Conservation (phyloP, 1,139 yeast species). For the Nakaseomyces delphensis region DNA sequence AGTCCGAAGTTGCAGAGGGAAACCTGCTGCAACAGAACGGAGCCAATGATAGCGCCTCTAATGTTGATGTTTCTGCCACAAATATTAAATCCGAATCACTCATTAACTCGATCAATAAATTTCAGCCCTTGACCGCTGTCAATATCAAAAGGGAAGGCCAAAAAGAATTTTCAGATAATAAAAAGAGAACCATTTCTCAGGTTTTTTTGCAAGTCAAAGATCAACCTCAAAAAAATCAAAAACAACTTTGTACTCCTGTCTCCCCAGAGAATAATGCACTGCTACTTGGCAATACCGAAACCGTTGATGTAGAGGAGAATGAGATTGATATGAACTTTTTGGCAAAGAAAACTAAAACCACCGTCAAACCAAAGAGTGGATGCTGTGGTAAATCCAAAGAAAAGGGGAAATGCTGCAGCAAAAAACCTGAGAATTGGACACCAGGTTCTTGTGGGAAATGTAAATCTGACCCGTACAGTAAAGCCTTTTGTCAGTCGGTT, state of each 20-base stretch:
- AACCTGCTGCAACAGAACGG: not conserved
- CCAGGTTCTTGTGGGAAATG: constrained; percentile 87
- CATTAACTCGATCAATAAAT: constrained; percentile 35
- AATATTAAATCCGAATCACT: constrained; percentile 11
- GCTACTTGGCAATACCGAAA: constrained; percentile 1
- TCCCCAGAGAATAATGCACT: constrained; percentile 2
- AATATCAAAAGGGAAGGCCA: constrained; percentile 35
- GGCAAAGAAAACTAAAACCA: constrained; percentile 1
- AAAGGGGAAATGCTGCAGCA: constrained; percentile 1
- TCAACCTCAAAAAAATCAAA: not conserved
- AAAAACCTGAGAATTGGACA: constrained; percentile 38
- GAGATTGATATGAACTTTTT: constrained; percentile 6
- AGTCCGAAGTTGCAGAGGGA: not conserved
- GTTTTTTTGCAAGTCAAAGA: not conserved
- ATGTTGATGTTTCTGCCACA: too few relatives aligned
- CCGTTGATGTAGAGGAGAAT: constrained; percentile 1
- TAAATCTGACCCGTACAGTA: constrained; percentile 17
- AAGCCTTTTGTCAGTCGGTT: constrained; percentile 12
- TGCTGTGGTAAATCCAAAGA: constrained; percentile 1
- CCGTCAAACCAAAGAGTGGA: not conserved
- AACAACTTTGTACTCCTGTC: constrained; percentile 2
- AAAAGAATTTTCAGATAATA: not conserved
- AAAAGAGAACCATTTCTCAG: not conserved
- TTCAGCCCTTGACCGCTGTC: constrained; percentile 56
- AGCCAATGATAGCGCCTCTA: not conserved